Base-by-base conservation (phyloP, 257 asterid genomes). In the Petunia secreta region DNA sequence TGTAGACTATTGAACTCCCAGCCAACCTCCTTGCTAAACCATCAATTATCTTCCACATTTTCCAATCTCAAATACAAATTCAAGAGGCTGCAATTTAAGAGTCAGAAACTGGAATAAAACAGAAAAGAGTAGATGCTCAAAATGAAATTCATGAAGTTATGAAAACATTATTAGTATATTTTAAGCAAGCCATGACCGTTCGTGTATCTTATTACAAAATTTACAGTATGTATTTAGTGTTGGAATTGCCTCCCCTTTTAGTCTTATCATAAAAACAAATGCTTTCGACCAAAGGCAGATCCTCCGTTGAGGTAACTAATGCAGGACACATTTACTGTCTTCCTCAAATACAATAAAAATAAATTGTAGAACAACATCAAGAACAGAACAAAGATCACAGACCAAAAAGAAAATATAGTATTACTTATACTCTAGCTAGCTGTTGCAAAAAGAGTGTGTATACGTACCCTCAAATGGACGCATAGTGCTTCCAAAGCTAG, bases 1-100 rank as follows among this genome's bases (percentile, higher is more conserved):
- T 57, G 84, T 66, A 82, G 88, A 79, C 57, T 7, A 36, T n/a
- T 36, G 44, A 63, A 36, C 68, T 9, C 68, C 16, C 4, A 63
- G 10, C 1, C 44, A 63, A 63, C n/a, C 41, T 63, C 44, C 0
- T n/a, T 36, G 68, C 8, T 63, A 63, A 37, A 9, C 44, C 68
- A 63, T 63, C 68, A 11, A 37, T 37, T 36, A n/a, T 37, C 16
- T 37, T 63, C 44, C 1, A 37, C 44, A 4, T 63, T 63, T 4
- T 63, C 16, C 68, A 9, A 5, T 37, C 4, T 0, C 13, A 37
- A 63, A 14, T 25, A 25, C 67, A 62, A 62, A 6, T 62, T 37
- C 68, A 36, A 1, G 43, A 8, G 43, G 36, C 16, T 63, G 44
- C 44, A 63, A 37, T 11, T 7, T 10, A 37, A 37, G 44, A 36